Base-by-base conservation (phyloP, 257 asterid genomes). In the Nicotiana tomentosiformis region DNA sequence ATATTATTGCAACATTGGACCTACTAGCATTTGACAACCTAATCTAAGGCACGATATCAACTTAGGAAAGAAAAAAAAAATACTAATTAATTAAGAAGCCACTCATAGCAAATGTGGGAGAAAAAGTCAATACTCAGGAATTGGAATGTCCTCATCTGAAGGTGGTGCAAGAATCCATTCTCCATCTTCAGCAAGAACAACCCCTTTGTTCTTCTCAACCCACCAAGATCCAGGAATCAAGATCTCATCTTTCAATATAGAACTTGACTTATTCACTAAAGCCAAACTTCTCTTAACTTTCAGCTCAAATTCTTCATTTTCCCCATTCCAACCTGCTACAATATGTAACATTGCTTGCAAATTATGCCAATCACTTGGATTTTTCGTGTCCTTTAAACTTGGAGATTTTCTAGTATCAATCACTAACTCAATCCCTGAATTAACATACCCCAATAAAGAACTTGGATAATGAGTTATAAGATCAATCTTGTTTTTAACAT, bases 141-240 rank as follows among this genome's bases (percentile, higher is more conserved):
- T 90, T 9, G 98, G 98, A 29, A 83, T 85, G 87, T 95, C 96
- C 82, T 94, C 97, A 35, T 89, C 93, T 0, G 83, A 58, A 11
- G 93, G 91, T 33, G 94, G 86, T 9, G 88, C 89, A 90, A 92
- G 72, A 87, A 87, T 37, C 99, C 98, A 94, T 11, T 93, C 97
- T 9, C 94, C 97, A 39, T 84, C 77, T 18, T 85, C 90, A 67
- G 86, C 93, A 10, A 60, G 77, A 53, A 89, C 85, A 88, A 95
- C 12, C 60, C 99, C 98, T 82, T 83, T 93, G 35, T 95, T 95
- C 94, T 91, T 95, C 92, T 95, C 99, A 57, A 92, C 37, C 97
- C 99, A 95, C 99, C 98, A 95, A 1, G 96, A 90, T 8, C 90
- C 94, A 0, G 97, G 99, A 85, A 93, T 84, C 91, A 95, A 53